A percentile compares a stretch with the other conserved stretches of the same genome.
Conservation (phyloP, 306 rosid genomes). For the Cucurbita argyrosperma region DNA sequence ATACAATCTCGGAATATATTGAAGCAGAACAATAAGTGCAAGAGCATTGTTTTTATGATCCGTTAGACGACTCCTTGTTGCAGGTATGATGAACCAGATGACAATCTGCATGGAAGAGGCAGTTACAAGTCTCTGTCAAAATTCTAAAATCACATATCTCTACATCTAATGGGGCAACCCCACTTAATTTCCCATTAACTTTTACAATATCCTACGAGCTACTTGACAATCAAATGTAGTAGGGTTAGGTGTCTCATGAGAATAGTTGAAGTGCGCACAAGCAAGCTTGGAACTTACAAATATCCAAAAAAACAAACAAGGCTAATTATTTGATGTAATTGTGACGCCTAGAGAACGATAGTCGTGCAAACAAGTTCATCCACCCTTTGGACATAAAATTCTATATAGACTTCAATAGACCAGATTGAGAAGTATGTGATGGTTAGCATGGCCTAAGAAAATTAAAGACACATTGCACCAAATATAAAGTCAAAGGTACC, state of each 20-base stretch:
- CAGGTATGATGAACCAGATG: conserved; percentile 91
- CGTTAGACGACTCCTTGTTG: conserved; percentile 47
- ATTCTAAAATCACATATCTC: background rate
- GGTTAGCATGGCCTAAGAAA: background rate
- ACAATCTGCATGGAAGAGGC: conserved; percentile 52
- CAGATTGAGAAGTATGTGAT: background rate
- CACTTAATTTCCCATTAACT: background rate
- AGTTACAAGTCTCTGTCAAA: conserved; percentile 11
- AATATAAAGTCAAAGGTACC: conserved; percentile 14
- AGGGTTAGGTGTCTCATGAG: too few relatives aligned
- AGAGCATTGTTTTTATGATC: conserved; percentile 89
- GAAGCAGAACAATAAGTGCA: conserved; percentile 88
- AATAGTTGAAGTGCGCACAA: too few relatives aligned
- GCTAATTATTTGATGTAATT: background rate
- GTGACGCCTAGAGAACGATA: background rate
- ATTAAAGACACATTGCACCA: background rate
- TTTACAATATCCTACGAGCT: too few relatives aligned
- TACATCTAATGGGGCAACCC: background rate
- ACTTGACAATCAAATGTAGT: too few relatives aligned
- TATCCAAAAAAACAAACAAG: background rate
- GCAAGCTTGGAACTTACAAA: too few relatives aligned
- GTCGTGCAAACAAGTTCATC: background rate
- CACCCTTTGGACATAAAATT: background rate
- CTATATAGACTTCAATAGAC: background rate
- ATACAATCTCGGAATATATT: conserved; percentile 87